Conservation (phyloP, 164 flowering plant genomes). For the Stephania cephalantha region DNA sequence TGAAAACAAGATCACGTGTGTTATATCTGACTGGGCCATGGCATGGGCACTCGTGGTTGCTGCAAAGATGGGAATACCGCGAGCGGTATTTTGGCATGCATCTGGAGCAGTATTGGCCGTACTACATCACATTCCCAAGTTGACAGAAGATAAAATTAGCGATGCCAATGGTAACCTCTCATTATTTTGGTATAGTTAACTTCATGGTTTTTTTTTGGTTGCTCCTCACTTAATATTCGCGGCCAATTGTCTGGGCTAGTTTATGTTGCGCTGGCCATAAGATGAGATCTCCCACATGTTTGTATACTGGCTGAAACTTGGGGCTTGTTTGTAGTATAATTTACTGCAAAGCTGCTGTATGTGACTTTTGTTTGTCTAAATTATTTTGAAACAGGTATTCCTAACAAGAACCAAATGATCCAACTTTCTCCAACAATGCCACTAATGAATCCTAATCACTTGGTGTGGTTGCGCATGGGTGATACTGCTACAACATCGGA, state of each 20-base stretch:
- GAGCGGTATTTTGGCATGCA: background rate
- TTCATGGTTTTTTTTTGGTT: too few species aligned
- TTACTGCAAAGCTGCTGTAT: too few species aligned
- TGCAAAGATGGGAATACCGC: too few species aligned
- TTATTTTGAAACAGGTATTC: constrained; percentile 15
- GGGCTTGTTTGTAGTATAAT: too few species aligned
- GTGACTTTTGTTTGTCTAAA: too few species aligned
- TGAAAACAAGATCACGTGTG: constrained; percentile 13
- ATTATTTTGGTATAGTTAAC: too few species aligned
- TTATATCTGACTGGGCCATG: constrained; percentile 6
- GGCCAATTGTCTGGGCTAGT: too few species aligned
- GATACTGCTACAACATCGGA: constrained; percentile 10
- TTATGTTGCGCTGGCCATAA: too few species aligned
- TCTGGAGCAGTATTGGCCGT: constrained; percentile 1
- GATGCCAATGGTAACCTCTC: constrained; percentile 4
- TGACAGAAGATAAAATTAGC: constrained; percentile 11
- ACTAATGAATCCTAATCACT: constrained; percentile 12
- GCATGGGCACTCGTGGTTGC: constrained; percentile 7
- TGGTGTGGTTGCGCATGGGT: constrained; percentile 23
- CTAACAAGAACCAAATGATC: constrained; percentile 17
- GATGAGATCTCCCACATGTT: too few species aligned
- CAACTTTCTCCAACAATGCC: constrained; percentile 27
- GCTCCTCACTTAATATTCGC: too few species aligned
- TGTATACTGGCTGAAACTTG: too few species aligned
- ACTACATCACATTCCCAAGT: background rate